These are phyloP conservation scores for Multifurca ochricompacta DNA, from an alignment of 768 basidiomycete genomes.

Conservation along the genomic window DNA sequence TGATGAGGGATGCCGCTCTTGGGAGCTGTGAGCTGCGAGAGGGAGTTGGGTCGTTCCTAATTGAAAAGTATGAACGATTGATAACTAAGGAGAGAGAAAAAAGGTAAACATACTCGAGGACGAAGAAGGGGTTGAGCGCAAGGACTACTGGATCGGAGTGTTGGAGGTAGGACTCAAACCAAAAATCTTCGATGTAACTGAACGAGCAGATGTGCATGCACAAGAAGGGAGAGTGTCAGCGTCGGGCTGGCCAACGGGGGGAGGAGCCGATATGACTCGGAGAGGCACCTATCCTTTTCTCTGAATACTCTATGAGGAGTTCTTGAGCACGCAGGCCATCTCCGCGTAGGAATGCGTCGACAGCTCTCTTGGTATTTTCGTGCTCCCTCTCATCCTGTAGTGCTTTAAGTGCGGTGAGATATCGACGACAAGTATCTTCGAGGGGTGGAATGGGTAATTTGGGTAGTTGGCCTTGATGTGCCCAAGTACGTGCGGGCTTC, in stretches of 20 bases:
- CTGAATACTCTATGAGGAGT: conserved; percentile 69
- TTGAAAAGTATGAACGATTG: too few relatives aligned
- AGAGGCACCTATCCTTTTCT: conserved; percentile 59
- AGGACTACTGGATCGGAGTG: conserved; percentile 91
- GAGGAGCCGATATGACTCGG: background rate
- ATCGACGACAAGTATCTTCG: conserved; percentile 77
- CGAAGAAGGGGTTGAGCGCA: conserved; percentile 94
- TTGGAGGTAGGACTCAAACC: conserved; percentile 90
- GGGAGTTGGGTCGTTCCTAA: conserved; percentile 86
- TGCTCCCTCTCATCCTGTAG: conserved; percentile 84
- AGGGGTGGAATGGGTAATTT: conserved; percentile 87
- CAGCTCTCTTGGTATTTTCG: conserved; percentile 60
- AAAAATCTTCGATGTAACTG: conserved; percentile 96
- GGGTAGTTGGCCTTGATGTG: conserved; percentile 64
- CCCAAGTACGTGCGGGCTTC: conserved; percentile 38
- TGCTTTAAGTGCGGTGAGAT: conserved; percentile 71
- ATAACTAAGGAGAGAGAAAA: background rate
- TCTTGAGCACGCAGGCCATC: conserved; percentile 80
- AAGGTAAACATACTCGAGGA: conserved; percentile 67
- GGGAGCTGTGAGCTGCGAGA: conserved; percentile 79
- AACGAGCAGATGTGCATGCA: too few relatives aligned
- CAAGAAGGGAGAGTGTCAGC: too few relatives aligned
- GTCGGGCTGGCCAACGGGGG: too few relatives aligned
- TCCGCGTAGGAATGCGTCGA: conserved; percentile 66
- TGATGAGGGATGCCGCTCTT: conserved; percentile 80